These are phyloP conservation scores for Pleurotus ostreatus DNA, from an alignment of 768 basidiomycete genomes.

Conservation along the genomic window DNA sequence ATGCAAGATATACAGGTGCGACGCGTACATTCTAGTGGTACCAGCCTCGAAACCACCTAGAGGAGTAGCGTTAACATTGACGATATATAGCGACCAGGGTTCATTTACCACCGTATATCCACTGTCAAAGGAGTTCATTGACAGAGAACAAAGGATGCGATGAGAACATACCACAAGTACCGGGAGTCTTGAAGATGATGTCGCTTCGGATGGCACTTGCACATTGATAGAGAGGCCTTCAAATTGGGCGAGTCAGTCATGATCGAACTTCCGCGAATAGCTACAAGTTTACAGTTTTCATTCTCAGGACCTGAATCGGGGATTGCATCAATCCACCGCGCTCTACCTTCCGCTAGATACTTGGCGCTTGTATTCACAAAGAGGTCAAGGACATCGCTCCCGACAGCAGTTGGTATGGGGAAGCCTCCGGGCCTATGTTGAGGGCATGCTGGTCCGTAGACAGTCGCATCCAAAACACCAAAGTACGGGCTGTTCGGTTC, in stretches of 20 bases:
- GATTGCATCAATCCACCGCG: no score
- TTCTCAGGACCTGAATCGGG: no score
- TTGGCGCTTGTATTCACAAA: no score
- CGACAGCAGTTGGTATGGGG: neutral
- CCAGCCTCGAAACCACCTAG: slow-evolving; percentile 42
- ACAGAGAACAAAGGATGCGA: neutral
- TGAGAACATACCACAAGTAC: slow-evolving; percentile 44
- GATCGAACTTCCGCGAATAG: no score
- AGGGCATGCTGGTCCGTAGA: slow-evolving; percentile 31
- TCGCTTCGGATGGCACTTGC: slow-evolving; percentile 37
- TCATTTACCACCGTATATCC: slow-evolving; percentile 44
- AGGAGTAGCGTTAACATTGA: neutral
- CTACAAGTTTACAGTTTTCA: no score
- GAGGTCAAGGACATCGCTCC: no score
- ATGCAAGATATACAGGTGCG: neutral
- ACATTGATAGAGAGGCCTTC: slow-evolving; percentile 52
- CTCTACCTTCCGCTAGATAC: no score
- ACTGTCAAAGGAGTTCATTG: slow-evolving; percentile 23
- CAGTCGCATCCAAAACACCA: slow-evolving; percentile 23
- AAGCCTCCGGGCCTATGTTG: slow-evolving; percentile 29
- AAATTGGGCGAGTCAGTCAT: no score
- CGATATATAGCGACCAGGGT: neutral
- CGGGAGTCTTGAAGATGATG: slow-evolving; percentile 40
- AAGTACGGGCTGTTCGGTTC: slow-evolving; percentile 21
- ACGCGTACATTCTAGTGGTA: slow-evolving; percentile 27